Conservation (phyloP, 495 filamentous ascomycete genomes). For the Sporormia fimetaria region DNA sequence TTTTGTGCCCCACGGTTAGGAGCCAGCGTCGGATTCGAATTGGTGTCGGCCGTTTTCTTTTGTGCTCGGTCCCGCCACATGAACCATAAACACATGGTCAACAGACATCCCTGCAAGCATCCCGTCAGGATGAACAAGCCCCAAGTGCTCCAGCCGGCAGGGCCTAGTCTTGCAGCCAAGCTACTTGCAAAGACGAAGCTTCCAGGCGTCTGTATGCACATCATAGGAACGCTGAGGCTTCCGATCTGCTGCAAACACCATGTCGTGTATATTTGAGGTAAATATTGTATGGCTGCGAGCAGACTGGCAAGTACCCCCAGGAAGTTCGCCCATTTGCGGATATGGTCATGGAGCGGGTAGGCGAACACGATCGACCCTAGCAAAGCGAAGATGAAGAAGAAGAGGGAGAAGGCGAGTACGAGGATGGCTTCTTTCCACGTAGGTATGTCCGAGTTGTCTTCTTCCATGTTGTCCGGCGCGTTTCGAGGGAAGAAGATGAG, state of each 20-base stretch:
- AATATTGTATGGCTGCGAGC: conserved; percentile 81
- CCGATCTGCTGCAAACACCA: conserved; percentile 71
- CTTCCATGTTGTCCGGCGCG: conserved; percentile 25
- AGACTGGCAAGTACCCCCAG: conserved; percentile 65
- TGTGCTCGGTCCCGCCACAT: conserved; percentile 39
- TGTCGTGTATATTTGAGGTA: conserved; percentile 90
- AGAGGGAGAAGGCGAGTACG: conserved; percentile 55
- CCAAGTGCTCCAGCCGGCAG: conserved; percentile 90
- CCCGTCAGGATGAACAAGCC: conserved; percentile 78
- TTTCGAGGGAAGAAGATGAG: conserved; percentile 35
- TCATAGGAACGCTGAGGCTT: conserved; percentile 91
- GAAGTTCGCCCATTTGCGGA: conserved; percentile 69
- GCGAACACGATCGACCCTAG: conserved; percentile 52
- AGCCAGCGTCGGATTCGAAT: too few relatives aligned
- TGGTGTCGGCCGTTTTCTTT: conserved; percentile 5
- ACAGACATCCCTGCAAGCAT: conserved; percentile 67
- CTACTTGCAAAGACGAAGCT: conserved; percentile 81
- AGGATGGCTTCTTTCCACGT: conserved; percentile 64
- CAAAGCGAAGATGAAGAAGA: conserved; percentile 58
- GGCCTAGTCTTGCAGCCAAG: conserved; percentile 66
- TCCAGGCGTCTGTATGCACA: conserved; percentile 94
- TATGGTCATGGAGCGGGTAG: conserved; percentile 42
- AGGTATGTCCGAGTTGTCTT: conserved; percentile 33
- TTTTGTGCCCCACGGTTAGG: too few relatives aligned
- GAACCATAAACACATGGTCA: conserved; percentile 71